Conservation (phyloP, 2,329 filamentous ascomycete species). For the Xylariaceae sp. region DNA sequence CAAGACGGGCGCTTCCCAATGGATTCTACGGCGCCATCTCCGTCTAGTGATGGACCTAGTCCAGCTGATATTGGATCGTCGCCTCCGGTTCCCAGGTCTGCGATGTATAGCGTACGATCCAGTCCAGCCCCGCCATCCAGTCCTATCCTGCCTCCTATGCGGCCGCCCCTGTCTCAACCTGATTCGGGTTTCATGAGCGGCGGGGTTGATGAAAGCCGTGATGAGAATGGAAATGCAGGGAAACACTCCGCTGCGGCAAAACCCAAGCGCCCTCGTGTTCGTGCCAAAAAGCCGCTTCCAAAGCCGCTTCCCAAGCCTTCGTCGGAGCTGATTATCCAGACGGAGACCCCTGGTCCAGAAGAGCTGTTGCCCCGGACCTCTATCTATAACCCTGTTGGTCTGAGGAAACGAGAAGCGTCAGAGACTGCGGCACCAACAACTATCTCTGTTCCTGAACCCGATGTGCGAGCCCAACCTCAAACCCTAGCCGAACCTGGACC, state of each 20-base stretch:
- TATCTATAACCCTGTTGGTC: conserved; percentile 32
- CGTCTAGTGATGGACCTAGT: conserved; percentile 53
- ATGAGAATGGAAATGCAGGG: conserved; percentile 54
- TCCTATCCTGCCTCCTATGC: conserved; percentile 62
- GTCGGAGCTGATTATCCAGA: conserved; percentile 29
- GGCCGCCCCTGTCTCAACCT: conserved; percentile 49
- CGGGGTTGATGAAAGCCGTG: conserved; percentile 50
- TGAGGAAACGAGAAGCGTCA: too few relatives aligned
- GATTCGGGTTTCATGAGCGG: conserved; percentile 85
- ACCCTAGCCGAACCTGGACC: too few relatives aligned
- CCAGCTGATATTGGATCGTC: conserved; percentile 83
- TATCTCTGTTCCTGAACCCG: too few relatives aligned
- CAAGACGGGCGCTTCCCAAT: conserved; percentile 47
- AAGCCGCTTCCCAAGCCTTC: conserved; percentile 13
- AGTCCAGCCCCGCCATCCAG: conserved; percentile 66
- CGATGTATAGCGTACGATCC: conserved; percentile 42
- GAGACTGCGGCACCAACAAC: too few relatives aligned
- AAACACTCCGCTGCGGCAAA: conserved; percentile 27
- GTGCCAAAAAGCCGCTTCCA: conserved; percentile 21
- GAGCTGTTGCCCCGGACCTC: conserved; percentile 35
- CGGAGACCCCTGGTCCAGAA: conserved; percentile 35
- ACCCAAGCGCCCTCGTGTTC: conserved; percentile 28
- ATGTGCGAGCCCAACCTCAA: too few relatives aligned
- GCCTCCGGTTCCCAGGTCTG: conserved; percentile 66
- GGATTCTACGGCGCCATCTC: conserved; percentile 44